Percentiles rank a stretch among this genome's conserved stretches.
Conservation (phyloP, 345 rosid genomes). For the Eucalyptus marginata region DNA sequence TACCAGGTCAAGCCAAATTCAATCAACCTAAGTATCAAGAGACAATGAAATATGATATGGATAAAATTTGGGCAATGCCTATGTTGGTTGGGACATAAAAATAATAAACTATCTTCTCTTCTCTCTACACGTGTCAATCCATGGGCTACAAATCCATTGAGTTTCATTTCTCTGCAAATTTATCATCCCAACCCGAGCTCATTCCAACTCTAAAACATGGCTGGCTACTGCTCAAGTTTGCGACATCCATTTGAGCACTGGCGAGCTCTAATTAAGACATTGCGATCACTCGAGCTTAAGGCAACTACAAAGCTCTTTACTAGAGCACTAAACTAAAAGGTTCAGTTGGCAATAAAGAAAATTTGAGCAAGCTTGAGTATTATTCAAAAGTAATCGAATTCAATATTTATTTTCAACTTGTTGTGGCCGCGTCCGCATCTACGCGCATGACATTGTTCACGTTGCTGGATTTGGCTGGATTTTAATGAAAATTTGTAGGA, state of each 20-base stretch:
- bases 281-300: neutral
- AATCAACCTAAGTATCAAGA: accelerated
- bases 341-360: accelerated
- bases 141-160: neutral
- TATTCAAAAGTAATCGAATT: neutral
- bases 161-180: neutral
- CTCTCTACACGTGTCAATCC: accelerated
- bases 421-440: accelerated
- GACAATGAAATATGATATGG: neutral
- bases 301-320: neutral
- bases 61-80: neutral
- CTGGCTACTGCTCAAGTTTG: neutral
- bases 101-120: neutral
- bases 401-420: accelerated
- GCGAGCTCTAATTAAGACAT: no score
- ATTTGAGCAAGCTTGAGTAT: neutral
- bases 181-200: neutral
- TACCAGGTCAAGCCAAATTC: neutral
- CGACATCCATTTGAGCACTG: neutral
- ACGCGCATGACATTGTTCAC: accelerated
- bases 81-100: neutral
- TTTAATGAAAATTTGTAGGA: neutral
- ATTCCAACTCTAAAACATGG: neutral
- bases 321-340: neutral
- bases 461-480: neutral